Evolutionary conservation across 148 eudicot genomes (phyloP).

Genomic region (Rhododendron mucronatum): DNA sequence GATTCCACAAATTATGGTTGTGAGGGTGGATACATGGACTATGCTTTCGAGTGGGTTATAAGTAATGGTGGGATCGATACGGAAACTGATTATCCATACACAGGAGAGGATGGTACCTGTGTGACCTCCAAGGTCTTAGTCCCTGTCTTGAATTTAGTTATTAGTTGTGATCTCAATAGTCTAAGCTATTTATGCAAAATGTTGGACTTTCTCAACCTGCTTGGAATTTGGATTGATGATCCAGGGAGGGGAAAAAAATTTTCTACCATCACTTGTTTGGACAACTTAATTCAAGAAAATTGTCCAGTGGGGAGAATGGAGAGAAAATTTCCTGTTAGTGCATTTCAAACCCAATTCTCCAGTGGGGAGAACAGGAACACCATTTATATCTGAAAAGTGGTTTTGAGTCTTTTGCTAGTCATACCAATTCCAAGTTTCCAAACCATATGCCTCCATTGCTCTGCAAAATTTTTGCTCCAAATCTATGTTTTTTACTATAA

Average conservation of each 20-base stretch:
- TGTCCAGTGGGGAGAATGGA: not conserved
- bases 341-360: not conserved
- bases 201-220: not conserved
- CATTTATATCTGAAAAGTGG: not conserved
- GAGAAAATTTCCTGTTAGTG: not conserved
- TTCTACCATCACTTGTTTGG: not conserved
- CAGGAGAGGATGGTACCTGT: slow-evolving; percentile 37
- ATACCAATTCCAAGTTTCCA: not conserved
- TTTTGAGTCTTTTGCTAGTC: not conserved
- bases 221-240: not conserved
- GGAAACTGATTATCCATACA: slow-evolving; percentile 53
- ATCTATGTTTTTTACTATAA: not conserved
- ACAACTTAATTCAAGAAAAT: not conserved
- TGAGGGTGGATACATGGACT: slow-evolving; percentile 55
- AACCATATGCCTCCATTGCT: not conserved
- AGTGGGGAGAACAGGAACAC: not conserved
- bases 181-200: not conserved
- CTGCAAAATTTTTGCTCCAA: not conserved
- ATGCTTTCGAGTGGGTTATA: slow-evolving; percentile 56
- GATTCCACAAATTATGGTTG: slow-evolving; percentile 47
- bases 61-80: slow-evolving; percentile 52
- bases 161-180: not conserved
- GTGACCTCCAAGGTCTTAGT: slow-evolving; percentile 37
- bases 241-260: not conserved
- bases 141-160: not conserved